Percentiles rank a stretch among this genome's conserved stretches.
Evolutionary conservation across 2,329 filamentous ascomycete species (phyloP).

Genomic region (Venturiaceae sp.): DNA sequence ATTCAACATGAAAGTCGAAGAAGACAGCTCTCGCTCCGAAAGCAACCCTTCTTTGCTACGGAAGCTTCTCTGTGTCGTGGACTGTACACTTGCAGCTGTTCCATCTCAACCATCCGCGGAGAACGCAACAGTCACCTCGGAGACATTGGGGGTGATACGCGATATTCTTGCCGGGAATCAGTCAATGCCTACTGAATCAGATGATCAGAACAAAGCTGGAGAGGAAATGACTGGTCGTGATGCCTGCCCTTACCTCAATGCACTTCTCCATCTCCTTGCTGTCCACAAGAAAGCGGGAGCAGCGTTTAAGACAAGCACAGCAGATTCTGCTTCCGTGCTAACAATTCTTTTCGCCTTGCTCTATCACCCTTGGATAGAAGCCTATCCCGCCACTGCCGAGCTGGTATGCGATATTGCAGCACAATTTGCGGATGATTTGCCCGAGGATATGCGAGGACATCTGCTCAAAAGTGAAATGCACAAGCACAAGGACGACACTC

Average conservation of each 20-base stretch:
- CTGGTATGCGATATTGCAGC: constrained; percentile 34
- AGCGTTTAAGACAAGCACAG: constrained; percentile 19
- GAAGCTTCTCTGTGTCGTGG: constrained; percentile 4
- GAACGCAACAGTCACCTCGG: background rate
- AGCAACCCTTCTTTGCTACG: background rate
- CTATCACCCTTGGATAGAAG: constrained; percentile 25
- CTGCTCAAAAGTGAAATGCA: constrained; percentile 19
- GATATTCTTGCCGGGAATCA: background rate
- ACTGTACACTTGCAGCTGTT: background rate
- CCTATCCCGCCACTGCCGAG: constrained; percentile 24
- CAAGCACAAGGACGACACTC: constrained; percentile 20
- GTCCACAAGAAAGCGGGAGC: constrained; percentile 21
- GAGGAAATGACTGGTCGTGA: background rate
- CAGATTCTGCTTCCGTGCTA: constrained; percentile 14
- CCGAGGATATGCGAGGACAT: constrained; percentile 26
- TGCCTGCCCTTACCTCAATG: constrained; percentile 11
- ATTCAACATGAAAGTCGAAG: background rate
- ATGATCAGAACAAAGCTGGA: background rate
- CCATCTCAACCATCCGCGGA: background rate
- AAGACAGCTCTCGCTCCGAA: background rate
- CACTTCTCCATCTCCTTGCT: constrained; percentile 30
- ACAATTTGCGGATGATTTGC: constrained; percentile 29
- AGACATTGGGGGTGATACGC: background rate
- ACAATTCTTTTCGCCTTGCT: constrained; percentile 27
- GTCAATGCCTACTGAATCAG: too few relatives aligned